A percentile compares a stretch with the other conserved stretches of the same genome.
phyloP scores from a whole-genome alignment of 2,329 filamentous ascomycete species.

The Claviceps spartinae region DNA sequence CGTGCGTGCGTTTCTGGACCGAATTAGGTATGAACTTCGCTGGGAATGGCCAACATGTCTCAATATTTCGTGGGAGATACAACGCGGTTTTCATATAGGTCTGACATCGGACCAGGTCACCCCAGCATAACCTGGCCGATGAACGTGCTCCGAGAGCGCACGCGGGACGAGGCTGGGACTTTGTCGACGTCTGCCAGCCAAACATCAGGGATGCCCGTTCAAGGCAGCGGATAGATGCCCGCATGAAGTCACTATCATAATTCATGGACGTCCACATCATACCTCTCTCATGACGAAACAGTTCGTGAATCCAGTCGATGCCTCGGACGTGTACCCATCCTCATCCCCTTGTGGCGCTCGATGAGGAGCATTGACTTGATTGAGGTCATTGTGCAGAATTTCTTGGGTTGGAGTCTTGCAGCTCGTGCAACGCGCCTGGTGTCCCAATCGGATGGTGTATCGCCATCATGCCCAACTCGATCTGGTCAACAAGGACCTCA shows the following conservation, averaged over 20 bases:
- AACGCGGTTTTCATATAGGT: conserved; percentile 1
- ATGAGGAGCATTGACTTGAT: background rate
- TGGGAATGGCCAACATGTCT: conserved; percentile 10
- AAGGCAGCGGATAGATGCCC: background rate
- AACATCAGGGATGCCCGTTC: background rate
- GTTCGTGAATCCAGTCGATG: background rate
- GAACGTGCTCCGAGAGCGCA: conserved; percentile 7
- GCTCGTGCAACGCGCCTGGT: background rate
- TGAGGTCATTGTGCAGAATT: background rate
- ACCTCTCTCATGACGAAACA: conserved; percentile 3
- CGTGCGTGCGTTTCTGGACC: conserved; percentile 10
- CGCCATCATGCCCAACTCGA: background rate
- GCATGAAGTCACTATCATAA: background rate
- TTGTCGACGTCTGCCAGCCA: background rate
- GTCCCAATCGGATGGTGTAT: background rate
- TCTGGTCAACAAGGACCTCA: background rate
- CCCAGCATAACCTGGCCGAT: conserved; percentile 9
- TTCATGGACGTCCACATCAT: conserved; percentile 5
- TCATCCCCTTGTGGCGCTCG: background rate
- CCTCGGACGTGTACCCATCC: background rate
- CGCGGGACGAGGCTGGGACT: background rate
- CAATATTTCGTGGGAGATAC: conserved; percentile 8
- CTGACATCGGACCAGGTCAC: conserved; percentile 3
- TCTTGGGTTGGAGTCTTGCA: background rate
- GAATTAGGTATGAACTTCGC: conserved; percentile 7